These are phyloP conservation scores for Dujonia santamariae DNA, from an alignment of 1,139 yeast genomes.

Conservation along the genomic window DNA sequence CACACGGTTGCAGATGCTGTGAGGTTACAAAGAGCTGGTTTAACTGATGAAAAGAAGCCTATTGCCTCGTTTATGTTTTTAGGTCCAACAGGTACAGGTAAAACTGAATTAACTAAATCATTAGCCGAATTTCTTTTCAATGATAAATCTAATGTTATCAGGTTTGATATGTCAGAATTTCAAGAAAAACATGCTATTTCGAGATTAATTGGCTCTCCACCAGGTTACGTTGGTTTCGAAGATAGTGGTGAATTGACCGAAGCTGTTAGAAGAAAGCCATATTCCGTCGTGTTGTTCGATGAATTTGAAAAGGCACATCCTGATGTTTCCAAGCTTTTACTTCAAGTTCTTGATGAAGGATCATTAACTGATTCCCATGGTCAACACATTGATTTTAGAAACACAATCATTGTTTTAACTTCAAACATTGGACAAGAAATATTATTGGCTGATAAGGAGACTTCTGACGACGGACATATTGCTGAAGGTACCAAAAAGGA, in stretches of 20 bases:
- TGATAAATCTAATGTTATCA: conserved; percentile 77
- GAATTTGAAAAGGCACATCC: conserved; percentile 97
- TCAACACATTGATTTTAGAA: conserved; percentile 86
- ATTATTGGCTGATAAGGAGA: conserved; percentile 56
- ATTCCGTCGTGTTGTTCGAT: conserved; percentile 87
- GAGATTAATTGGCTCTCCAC: conserved; percentile 94
- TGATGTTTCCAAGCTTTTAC: conserved; percentile 80
- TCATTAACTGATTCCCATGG: conserved; percentile 93
- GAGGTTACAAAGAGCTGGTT: conserved; percentile 92
- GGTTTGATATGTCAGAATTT: conserved; percentile 97
- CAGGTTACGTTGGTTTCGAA: conserved; percentile 96
- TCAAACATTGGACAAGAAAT: conserved; percentile 95
- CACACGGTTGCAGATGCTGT: conserved; percentile 90
- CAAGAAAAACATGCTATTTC: conserved; percentile 92
- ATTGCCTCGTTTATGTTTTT: conserved; percentile 94
- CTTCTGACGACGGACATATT: conserved; percentile 45
- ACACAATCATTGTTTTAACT: conserved; percentile 95
- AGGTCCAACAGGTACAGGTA: conserved; percentile 99
- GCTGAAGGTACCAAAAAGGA: conserved; percentile 47
- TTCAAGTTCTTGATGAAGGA: conserved; percentile 95
- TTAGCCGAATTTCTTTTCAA: conserved; percentile 89
- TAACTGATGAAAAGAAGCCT: conserved; percentile 90
- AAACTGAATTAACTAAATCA: conserved; percentile 90
- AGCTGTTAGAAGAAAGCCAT: conserved; percentile 92
- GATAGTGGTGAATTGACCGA: conserved; percentile 95